Base-by-base conservation (phyloP, 768 basidiomycete genomes). In the Suillus fuscotomentosus region DNA sequence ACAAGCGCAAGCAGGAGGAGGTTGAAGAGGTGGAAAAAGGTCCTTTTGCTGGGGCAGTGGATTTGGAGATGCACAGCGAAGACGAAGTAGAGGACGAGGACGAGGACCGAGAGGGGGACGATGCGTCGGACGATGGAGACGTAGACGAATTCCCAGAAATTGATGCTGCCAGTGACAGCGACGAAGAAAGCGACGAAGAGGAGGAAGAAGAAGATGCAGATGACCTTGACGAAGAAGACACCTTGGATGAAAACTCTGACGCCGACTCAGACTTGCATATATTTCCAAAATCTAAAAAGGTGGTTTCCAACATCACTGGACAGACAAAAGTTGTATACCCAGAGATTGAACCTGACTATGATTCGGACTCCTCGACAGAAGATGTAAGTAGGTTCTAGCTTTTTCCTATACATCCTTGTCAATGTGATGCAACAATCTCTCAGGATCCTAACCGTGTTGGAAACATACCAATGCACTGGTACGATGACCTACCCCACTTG, bases 401-500 rank as follows among this genome's bases (percentile, higher is more conserved):
- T 63, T 50, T n/a, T 17, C 42, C 0, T 13, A 45, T 54, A n/a
- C 24, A 34, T 61, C 24, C 36, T 54, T 27, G 64, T 31, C 31
- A 6, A 31, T 31, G 4, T 67, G 27, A 64, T 54, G 65, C 69
- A 67, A 63, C 63, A 31, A 43, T 53, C 61, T 42, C 63, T 62
- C 69, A 99, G 95, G 86, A 88, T 61, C 92, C 92, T n/a, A 99
- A 97, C 74, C 93, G 96, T 65, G 88, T 97, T 69, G 97, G 97
- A 61, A 85, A 97, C 77, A 81, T 99, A 66, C 97, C 97, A 54
- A 90, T 91, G 84, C 95, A 99, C 72, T 99, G 97, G 95, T 99
- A 99, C 76, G 97, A 99, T 75, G 96, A 99, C 81, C 81, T 99
- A 69, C 97, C 97, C n/a, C 97, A 99, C 77, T 86, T 99, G 73